A percentile compares a stretch with the other conserved stretches of the same genome.
phyloP scores from a whole-genome alignment of 2,329 filamentous ascomycete species.

The Fonsecaea multimorphosa region DNA sequence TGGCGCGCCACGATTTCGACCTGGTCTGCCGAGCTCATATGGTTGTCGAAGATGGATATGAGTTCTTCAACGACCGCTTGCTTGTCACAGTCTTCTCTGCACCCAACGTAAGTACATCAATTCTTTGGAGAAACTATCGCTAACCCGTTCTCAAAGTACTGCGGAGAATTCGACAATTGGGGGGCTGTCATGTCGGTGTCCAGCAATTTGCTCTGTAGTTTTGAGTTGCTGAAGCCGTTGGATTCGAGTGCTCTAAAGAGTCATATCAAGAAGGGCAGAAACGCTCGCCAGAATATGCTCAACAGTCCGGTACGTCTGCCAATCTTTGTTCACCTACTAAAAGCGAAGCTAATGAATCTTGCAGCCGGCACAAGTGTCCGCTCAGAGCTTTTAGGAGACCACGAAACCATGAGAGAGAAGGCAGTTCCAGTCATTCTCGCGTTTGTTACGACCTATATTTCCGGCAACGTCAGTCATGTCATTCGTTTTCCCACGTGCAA shows the following conservation, averaged over 20 bases:
- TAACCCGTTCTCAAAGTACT: slow-evolving; percentile 68
- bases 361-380: slow-evolving; percentile 53
- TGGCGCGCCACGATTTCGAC: slow-evolving; percentile 94
- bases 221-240: slow-evolving; percentile 93
- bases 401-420: neutral
- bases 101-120: slow-evolving; percentile 75
- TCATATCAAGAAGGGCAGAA: slow-evolving; percentile 97
- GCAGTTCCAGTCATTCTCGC: slow-evolving; percentile 4
- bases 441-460: slow-evolving; percentile 1
- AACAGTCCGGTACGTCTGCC: slow-evolving; percentile 83
- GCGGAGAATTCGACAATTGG: slow-evolving; percentile 99
- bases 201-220: slow-evolving; percentile 89
- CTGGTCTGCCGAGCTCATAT: slow-evolving; percentile 96
- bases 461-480: neutral
- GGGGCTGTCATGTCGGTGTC: slow-evolving; percentile 99
- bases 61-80: slow-evolving; percentile 95
- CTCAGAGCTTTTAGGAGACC: slow-evolving; percentile 50
- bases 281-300: slow-evolving; percentile 91
- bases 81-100: slow-evolving; percentile 97
- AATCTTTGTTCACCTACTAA: neutral
- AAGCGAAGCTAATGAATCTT: slow-evolving; percentile 19
- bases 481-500: neutral
- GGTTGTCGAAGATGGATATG: slow-evolving; percentile 99
- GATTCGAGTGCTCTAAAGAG: slow-evolving; percentile 96
- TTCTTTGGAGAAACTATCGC: neutral